phyloP scores from a whole-genome alignment of 352 stramenopile species.

The Discostella stelligera region DNA sequence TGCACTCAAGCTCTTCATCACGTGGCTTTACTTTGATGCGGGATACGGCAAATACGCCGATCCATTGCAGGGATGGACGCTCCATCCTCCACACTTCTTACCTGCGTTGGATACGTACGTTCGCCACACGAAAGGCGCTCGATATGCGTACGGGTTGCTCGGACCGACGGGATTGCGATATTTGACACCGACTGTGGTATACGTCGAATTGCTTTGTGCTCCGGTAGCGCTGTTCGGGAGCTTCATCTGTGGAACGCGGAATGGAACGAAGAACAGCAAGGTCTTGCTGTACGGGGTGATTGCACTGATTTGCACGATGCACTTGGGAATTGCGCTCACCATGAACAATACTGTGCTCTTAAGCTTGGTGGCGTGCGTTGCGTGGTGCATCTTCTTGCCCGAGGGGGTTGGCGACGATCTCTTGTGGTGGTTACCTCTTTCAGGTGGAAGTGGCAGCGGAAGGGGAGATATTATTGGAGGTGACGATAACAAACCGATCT shows the following conservation, averaged over 20 bases:
- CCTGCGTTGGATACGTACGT: slow-evolving; percentile 78
- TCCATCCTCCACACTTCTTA: slow-evolving; percentile 53
- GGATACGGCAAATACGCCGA: slow-evolving; percentile 75
- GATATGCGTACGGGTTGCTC: slow-evolving; percentile 74
- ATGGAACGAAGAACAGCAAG: not conserved
- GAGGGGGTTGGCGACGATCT: slow-evolving; percentile 29
- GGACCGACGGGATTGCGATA: slow-evolving; percentile 59
- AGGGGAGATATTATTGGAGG: not conserved
- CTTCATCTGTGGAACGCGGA: slow-evolving; percentile 36
- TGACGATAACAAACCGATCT: not conserved
- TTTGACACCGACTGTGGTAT: slow-evolving; percentile 75
- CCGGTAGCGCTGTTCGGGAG: slow-evolving; percentile 56
- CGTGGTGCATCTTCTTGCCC: slow-evolving; percentile 71
- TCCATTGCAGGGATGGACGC: slow-evolving; percentile 35
- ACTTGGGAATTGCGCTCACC: slow-evolving; percentile 71
- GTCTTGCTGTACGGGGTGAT: slow-evolving; percentile 45
- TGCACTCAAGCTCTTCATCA: slow-evolving; percentile 60
- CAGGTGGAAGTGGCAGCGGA: not conserved
- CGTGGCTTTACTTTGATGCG: slow-evolving; percentile 80
- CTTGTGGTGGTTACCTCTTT: not conserved
- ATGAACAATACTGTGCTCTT: slow-evolving; percentile 73
- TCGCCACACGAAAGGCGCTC: slow-evolving; percentile 62
- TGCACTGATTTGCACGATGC: slow-evolving; percentile 63
- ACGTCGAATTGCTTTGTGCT: slow-evolving; percentile 63
- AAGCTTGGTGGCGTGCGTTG: slow-evolving; percentile 63